Conservation (phyloP, 495 filamentous ascomycete species). For the Pseudevernia furfuracea region DNA sequence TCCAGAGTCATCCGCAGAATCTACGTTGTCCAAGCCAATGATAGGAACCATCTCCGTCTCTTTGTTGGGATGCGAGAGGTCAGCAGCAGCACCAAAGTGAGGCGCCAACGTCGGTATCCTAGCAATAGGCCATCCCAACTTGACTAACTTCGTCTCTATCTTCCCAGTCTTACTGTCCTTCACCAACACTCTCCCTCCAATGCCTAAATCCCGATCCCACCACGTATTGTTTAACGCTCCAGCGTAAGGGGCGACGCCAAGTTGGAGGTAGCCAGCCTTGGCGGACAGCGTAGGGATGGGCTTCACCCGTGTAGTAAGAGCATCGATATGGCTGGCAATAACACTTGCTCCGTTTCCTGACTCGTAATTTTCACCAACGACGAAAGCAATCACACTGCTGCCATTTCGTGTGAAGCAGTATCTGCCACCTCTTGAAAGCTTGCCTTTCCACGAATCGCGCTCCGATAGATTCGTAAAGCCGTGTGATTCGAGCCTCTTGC, state of each 20-base stretch:
- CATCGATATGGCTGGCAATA: conserved; percentile 87
- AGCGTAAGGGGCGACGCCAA: conserved; percentile 89
- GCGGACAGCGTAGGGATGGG: conserved; percentile 73
- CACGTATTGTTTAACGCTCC: conserved; percentile 78
- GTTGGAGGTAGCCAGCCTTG: conserved; percentile 77
- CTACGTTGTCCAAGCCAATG: conserved; percentile 76
- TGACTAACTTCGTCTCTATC: conserved; percentile 74
- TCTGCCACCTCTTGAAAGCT: conserved; percentile 71
- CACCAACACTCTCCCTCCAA: conserved; percentile 82
- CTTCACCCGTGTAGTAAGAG: conserved; percentile 81
- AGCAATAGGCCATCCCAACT: conserved; percentile 89
- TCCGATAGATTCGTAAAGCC: conserved; percentile 76
- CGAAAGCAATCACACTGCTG: conserved; percentile 80
- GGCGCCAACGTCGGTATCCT: conserved; percentile 87
- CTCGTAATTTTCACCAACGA: conserved; percentile 71
- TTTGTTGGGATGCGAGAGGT: conserved; percentile 65
- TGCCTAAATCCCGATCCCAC: conserved; percentile 90
- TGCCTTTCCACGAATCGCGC: conserved; percentile 67
- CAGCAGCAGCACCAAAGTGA: conserved; percentile 77
- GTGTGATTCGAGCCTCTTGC: conserved; percentile 55
- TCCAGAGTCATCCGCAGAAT: conserved; percentile 35
- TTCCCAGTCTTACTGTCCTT: conserved; percentile 65
- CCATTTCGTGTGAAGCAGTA: conserved; percentile 85
- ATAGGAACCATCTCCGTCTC: conserved; percentile 95
- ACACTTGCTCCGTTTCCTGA: conserved; percentile 76